Conservation (phyloP, 495 filamentous ascomycete species). For the Penicillium ochrochloron region DNA sequence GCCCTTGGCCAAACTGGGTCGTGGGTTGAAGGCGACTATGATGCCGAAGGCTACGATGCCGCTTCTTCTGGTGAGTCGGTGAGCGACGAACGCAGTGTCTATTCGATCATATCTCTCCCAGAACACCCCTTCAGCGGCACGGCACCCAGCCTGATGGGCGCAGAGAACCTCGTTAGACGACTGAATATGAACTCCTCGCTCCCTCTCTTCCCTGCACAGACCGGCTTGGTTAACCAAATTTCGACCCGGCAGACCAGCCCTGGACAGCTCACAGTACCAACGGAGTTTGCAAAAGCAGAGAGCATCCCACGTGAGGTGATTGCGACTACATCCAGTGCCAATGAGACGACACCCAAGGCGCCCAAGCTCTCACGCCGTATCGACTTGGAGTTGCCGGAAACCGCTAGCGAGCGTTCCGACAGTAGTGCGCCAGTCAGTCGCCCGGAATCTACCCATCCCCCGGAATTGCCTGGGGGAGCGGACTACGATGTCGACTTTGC, state of each 20-base stretch:
- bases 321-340: constrained; percentile 20
- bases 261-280: constrained; percentile 19
- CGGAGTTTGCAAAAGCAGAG: constrained; percentile 24
- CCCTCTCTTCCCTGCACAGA: constrained; percentile 37
- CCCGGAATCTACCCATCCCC: neutral
- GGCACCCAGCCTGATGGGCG: constrained; percentile 65
- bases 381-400: constrained; percentile 47
- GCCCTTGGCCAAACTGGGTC: constrained; percentile 44
- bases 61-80: constrained; percentile 54
- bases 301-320: constrained; percentile 18
- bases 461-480: neutral
- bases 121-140: constrained; percentile 44
- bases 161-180: constrained; percentile 69
- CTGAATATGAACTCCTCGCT: constrained; percentile 67
- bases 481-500: constrained; percentile 42
- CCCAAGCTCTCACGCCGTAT: constrained; percentile 40
- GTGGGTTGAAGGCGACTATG: constrained; percentile 35
- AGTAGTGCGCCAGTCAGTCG: constrained; percentile 24
- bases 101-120: constrained; percentile 50
- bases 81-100: constrained; percentile 43
- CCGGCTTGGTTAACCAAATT: constrained; percentile 40
- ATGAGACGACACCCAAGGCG: constrained; percentile 41
- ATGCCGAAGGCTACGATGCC: constrained; percentile 35
- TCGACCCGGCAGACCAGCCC: constrained; percentile 42
- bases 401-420: constrained; percentile 49